Conservation (phyloP, 495 filamentous ascomycete genomes). For the Amniculicola lignicola region DNA sequence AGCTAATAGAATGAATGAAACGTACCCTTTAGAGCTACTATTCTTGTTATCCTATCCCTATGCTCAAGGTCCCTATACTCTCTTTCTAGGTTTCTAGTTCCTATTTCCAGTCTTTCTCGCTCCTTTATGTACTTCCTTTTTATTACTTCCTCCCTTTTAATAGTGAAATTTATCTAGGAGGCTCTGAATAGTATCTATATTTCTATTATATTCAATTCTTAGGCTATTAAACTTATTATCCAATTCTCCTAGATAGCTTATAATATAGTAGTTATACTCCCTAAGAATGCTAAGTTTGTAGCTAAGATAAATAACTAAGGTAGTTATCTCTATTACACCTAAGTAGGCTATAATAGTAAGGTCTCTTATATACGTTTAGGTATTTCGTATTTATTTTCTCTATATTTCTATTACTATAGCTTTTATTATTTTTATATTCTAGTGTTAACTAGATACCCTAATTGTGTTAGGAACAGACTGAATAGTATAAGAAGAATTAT, state of each 20-base stretch:
- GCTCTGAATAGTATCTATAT: conserved; percentile 6
- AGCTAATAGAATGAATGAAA: conserved; percentile 5
- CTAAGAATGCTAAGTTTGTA: conserved; percentile 7
- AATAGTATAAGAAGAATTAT: conserved; percentile 11
- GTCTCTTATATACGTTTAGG: conserved; percentile 1
- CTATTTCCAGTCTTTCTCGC: conserved; percentile 6
- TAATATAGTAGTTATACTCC: conserved; percentile 7
- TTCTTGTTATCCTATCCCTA: conserved; percentile 10
- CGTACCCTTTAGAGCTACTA: conserved; percentile 3
- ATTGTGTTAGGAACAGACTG: conserved; percentile 9
- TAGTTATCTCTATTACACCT: conserved; percentile 4
- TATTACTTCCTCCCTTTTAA: conserved; percentile 6
- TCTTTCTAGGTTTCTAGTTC: conserved; percentile 4
- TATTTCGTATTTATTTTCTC: conserved; percentile 9
- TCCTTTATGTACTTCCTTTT: conserved; percentile 4
- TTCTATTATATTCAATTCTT: conserved; percentile 10
- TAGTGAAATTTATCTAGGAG: conserved; percentile 5
- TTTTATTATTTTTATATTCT: conserved; percentile 9
- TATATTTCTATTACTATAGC: conserved; percentile 4
- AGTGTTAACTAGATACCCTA: conserved; percentile 7
- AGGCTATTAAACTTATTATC: conserved; percentile 2
- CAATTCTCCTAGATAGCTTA: conserved; percentile 6
- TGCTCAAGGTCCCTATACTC: conserved; percentile 4
- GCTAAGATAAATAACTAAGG: conserved; percentile 1
- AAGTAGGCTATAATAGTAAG: conserved; percentile 1